A percentile compares a stretch with the other conserved stretches of the same genome.
phyloP scores from a whole-genome alignment of 2,329 filamentous ascomycete genomes.

The Penicillium concentricum region DNA sequence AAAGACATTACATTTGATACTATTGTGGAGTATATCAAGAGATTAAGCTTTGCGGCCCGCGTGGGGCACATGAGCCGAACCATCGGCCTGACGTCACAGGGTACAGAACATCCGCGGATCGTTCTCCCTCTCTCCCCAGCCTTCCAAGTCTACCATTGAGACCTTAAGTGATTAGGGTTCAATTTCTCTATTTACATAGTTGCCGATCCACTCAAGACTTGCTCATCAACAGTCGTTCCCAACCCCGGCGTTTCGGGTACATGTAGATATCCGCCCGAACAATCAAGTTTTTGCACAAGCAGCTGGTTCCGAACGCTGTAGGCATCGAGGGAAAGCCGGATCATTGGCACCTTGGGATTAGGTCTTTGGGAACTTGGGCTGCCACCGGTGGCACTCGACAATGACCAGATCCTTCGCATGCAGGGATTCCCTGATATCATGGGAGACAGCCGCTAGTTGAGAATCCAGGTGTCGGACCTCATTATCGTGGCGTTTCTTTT shows the following conservation, averaged over 20 bases:
- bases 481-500: neutral
- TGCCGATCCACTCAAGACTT: too few species aligned
- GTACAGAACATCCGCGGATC: too few species aligned
- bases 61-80: neutral
- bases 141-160: too few species aligned
- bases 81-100: neutral
- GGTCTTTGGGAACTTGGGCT: neutral
- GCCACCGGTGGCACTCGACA: neutral
- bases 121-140: too few species aligned
- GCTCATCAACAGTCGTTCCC: neutral
- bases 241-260: neutral
- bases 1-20: neutral
- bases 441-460: neutral
- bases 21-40: neutral
- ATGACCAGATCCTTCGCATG: neutral
- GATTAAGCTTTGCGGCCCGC: constrained; percentile 9
- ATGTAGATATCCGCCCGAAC: neutral
- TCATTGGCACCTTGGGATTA: neutral
- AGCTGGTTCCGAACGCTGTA: neutral
- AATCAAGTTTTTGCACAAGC: neutral
- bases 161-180: too few species aligned
- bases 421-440: neutral
- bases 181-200: too few species aligned
- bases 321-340: neutral
- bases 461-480: neutral